Conservation (phyloP, 2,329 filamentous ascomycete genomes). For the Neonectria hederae region DNA sequence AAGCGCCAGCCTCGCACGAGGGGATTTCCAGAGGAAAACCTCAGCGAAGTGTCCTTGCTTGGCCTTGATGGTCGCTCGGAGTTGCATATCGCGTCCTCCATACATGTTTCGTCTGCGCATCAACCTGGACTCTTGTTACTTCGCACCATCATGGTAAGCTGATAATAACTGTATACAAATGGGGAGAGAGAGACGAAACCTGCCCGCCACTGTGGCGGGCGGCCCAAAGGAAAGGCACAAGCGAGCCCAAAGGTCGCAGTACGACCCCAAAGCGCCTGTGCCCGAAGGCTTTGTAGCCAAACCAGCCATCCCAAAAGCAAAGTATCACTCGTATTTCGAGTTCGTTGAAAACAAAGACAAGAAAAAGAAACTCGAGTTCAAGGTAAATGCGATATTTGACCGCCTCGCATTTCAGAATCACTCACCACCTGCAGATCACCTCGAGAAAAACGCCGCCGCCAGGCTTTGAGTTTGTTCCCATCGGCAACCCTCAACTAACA, state of each 20-base stretch:
- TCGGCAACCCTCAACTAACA: slow-evolving; percentile 69
- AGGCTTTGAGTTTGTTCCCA: slow-evolving; percentile 70
- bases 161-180: slow-evolving; percentile 42
- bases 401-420: slow-evolving; percentile 33
- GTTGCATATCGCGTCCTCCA: slow-evolving; percentile 31
- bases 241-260: slow-evolving; percentile 45
- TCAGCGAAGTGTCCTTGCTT: slow-evolving; percentile 26
- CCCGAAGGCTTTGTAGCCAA: slow-evolving; percentile 51
- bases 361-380: slow-evolving; percentile 70
- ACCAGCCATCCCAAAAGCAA: slow-evolving; percentile 55
- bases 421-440: slow-evolving; percentile 59
- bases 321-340: slow-evolving; percentile 71
- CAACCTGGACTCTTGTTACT: slow-evolving; percentile 24
- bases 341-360: slow-evolving; percentile 71
- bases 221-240: slow-evolving; percentile 50
- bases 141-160: slow-evolving; percentile 43
- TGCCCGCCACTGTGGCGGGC: slow-evolving; percentile 43
- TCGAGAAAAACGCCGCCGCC: slow-evolving; percentile 62
- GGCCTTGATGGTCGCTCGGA: slow-evolving; percentile 30
- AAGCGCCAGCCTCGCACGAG: slow-evolving; percentile 18
- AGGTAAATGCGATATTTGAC: slow-evolving; percentile 56
- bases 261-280: slow-evolving; percentile 47
- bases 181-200: slow-evolving; percentile 50
- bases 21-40: slow-evolving; percentile 23
- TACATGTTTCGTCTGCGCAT: slow-evolving; percentile 23